Conservation (phyloP, 768 basidiomycete genomes). For the Coprinopsis strossmayeri region DNA sequence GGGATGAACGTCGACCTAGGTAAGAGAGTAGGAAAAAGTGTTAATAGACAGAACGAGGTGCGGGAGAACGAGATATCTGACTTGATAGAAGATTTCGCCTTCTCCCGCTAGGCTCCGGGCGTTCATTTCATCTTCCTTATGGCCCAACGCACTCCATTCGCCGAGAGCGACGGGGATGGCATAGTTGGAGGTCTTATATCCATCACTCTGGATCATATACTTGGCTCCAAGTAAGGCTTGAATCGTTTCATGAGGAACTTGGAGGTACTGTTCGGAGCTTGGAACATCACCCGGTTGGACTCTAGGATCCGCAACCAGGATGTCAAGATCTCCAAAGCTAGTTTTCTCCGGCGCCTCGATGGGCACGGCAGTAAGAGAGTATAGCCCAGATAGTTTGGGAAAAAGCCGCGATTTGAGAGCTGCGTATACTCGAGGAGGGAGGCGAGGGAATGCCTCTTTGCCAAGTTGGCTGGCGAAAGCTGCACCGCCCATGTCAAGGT, state of each 20-base stretch:
- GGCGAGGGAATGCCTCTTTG: conserved; percentile 48
- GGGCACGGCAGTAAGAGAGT: conserved; percentile 46
- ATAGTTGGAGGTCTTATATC: conserved; percentile 57
- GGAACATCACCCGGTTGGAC: background rate
- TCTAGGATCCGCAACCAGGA: conserved; percentile 48
- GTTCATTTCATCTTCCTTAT: conserved; percentile 22
- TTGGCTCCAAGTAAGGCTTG: conserved; percentile 40
- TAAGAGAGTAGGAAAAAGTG: background rate
- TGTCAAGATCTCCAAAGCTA: conserved; percentile 67
- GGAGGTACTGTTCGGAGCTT: conserved; percentile 8
- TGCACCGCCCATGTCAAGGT: conserved; percentile 55
- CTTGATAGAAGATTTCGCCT: conserved; percentile 38
- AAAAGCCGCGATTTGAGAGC: conserved; percentile 40
- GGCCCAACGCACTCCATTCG: conserved; percentile 30
- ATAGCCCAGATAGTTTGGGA: conserved; percentile 38
- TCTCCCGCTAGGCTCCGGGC: conserved; percentile 18
- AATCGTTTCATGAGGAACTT: conserved; percentile 30
- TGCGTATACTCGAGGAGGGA: conserved; percentile 49
- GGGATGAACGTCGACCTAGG: conserved; percentile 58
- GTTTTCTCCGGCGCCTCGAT: conserved; percentile 58
- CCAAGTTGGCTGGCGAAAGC: conserved; percentile 48
- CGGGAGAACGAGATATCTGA: conserved; percentile 7
- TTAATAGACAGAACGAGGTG: background rate
- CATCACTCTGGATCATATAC: conserved; percentile 39
- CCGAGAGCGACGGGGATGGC: conserved; percentile 40